A percentile compares a stretch with the other conserved stretches of the same genome.
These are phyloP conservation scores for Pharnaceum exiguum DNA, from an alignment of 148 eudicot species.

Conservation along the genomic window DNA sequence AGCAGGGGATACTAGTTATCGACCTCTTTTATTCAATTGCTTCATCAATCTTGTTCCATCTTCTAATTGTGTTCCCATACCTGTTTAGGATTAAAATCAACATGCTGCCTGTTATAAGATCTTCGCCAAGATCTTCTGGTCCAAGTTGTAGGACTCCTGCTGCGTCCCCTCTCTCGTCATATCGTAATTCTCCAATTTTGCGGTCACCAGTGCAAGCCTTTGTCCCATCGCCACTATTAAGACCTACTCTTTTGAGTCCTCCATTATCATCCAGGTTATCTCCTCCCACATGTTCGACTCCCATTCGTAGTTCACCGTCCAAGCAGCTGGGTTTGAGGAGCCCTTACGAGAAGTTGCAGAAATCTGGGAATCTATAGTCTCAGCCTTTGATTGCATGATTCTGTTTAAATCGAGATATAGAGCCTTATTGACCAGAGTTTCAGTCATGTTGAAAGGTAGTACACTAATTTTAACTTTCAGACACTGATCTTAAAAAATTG, in stretches of 20 bases:
- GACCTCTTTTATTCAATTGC: neutral
- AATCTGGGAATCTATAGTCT: conserved; percentile 5
- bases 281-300: conserved; percentile 34
- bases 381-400: neutral
- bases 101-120: conserved; percentile 39
- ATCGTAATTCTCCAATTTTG: conserved; percentile 35
- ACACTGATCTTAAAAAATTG: too few species aligned
- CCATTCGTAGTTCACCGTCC: conserved; percentile 31
- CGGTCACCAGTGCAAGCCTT: conserved; percentile 53
- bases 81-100: conserved; percentile 53
- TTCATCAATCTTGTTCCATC: neutral
- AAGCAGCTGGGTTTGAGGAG: conserved; percentile 19
- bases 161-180: conserved; percentile 45
- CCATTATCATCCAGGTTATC: conserved; percentile 37
- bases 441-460: too few species aligned
- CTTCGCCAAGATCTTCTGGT: conserved; percentile 45
- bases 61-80: neutral
- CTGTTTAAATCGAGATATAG: neutral
- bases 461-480: too few species aligned
- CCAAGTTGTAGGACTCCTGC: conserved; percentile 26
- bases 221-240: conserved; percentile 44
- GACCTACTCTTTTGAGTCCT: conserved; percentile 44
- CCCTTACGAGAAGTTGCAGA: conserved; percentile 25
- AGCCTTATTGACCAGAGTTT: too few species aligned
- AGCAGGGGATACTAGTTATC: conserved; percentile 9